Base-by-base conservation (phyloP, 805 yeast genomes). In the Blastobotrys mokoenaii region DNA sequence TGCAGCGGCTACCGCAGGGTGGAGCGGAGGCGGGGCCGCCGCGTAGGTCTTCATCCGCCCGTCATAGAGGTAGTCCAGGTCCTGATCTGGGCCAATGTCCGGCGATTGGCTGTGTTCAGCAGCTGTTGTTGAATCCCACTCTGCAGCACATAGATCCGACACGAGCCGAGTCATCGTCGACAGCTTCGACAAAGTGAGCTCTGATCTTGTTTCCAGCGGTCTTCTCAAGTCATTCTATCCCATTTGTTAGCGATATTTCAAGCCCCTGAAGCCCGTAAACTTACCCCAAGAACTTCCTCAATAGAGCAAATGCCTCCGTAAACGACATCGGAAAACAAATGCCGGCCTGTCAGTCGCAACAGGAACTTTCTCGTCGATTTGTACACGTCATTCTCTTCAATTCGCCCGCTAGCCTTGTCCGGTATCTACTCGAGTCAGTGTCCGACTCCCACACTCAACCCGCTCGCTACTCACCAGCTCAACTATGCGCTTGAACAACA, bases 331-430 rank as follows among this genome's bases (percentile, higher is more conserved):
- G 46, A 31, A 35, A 43, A 49, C 22, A 49, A 32, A 7, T 49
- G 49, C 7, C 39, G 40, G 15, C 57, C 57, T 2, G 52, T 36
- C 22, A 48, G 27, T 3, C 29, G 17, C 17, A 40, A 30, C 17
- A 53, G 37, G 36, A 52, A 53, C 30, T 42, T 38, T 12, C 47
- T 43, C 10, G 42, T 37, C 8, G 45, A 31, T 22, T 17, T 41
- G 44, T 44, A 46, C 9, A 45, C 30, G 20, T 46, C 51, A 36
- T 46, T 5, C 48, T 48, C 39, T 47, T 53, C n/a, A 46, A 49
- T 11, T 38, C 46, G n/a, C 39, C 43, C 25, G 8, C 50, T 48
- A 3, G 54, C 44, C 27, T 34, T 32, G 41, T 32, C 38, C n/a
- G 56, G 54, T 22, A 52, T 37, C 48, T 49, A 41, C 12, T 16